Evolutionary conservation across 768 basidiomycete species (phyloP).

Genomic region (Phlebiopsis gigantea): DNA sequence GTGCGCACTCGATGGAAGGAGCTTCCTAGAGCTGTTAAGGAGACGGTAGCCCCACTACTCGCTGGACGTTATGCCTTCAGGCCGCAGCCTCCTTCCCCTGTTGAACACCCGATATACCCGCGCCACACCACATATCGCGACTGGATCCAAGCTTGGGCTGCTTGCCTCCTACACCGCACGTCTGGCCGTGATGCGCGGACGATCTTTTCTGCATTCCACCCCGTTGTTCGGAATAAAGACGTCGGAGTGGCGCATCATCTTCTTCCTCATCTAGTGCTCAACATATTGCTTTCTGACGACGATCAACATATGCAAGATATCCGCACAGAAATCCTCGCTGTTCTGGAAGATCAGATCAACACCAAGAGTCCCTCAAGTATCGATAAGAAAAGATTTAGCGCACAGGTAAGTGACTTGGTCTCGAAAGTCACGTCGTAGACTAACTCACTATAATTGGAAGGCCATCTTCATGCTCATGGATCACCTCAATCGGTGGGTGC

Average conservation of each 20-base stretch:
- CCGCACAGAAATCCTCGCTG: slow-evolving; percentile 68
- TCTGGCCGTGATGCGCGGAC: slow-evolving; percentile 50
- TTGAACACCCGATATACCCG: slow-evolving; percentile 74
- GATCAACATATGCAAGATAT: slow-evolving; percentile 61
- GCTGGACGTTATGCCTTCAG: slow-evolving; percentile 52
- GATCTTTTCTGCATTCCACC: slow-evolving; percentile 77
- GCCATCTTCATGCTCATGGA: slow-evolving; percentile 93
- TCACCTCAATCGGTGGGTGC: slow-evolving; percentile 88
- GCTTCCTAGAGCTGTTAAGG: slow-evolving; percentile 78
- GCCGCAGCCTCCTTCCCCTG: slow-evolving; percentile 25
- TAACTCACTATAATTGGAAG: slow-evolving; percentile 33
- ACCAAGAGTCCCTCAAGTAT: slow-evolving; percentile 47
- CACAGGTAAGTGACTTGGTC: slow-evolving; percentile 57
- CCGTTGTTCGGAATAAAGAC: slow-evolving; percentile 80
- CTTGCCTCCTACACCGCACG: slow-evolving; percentile 67
- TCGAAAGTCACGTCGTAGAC: background rate
- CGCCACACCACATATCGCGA: slow-evolving; percentile 81
- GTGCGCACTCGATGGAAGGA: slow-evolving; percentile 73
- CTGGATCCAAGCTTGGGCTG: slow-evolving; percentile 91
- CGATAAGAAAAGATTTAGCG: slow-evolving; percentile 86
- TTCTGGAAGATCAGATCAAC: slow-evolving; percentile 84
- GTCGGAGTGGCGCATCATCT: slow-evolving; percentile 91
- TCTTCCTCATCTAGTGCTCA: slow-evolving; percentile 87
- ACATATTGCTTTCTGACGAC: slow-evolving; percentile 72
- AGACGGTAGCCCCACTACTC: slow-evolving; percentile 82